Percentiles rank a stretch among this genome's conserved stretches.
phyloP scores from a whole-genome alignment of 495 filamentous ascomycete species.

The Diplogelasinospora grovesii region DNA sequence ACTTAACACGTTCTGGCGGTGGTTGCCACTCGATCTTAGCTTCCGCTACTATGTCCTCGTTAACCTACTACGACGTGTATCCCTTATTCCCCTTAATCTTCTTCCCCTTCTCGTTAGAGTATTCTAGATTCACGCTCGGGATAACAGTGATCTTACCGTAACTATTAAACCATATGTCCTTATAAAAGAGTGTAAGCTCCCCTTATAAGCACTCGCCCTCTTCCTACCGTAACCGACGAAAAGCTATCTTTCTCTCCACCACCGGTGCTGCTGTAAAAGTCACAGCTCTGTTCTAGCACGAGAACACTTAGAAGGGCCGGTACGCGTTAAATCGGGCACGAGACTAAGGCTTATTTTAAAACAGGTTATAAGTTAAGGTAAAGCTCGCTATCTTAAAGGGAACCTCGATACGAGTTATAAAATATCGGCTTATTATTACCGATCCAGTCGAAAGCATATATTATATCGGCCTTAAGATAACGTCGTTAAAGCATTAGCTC shows the following conservation, averaged over 20 bases:
- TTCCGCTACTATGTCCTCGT: background rate
- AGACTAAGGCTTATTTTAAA: slow-evolving; percentile 34
- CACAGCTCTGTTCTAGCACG: slow-evolving; percentile 47
- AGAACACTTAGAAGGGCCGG: slow-evolving; percentile 47
- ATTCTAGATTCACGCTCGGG: slow-evolving; percentile 44
- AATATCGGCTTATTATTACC: slow-evolving; percentile 33
- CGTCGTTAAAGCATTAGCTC: slow-evolving; percentile 42
- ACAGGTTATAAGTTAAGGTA: slow-evolving; percentile 37
- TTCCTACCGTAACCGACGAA: slow-evolving; percentile 28
- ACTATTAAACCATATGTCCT: slow-evolving; percentile 42
- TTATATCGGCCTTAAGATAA: slow-evolving; percentile 42
- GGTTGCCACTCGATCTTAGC: slow-evolving; percentile 1
- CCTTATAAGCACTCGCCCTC: slow-evolving; percentile 40
- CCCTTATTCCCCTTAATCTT: slow-evolving; percentile 38
- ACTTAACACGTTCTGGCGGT: slow-evolving; percentile 22
- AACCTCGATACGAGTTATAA: slow-evolving; percentile 47
- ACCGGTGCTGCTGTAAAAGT: slow-evolving; percentile 23
- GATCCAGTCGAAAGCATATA: slow-evolving; percentile 52
- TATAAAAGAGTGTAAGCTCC: slow-evolving; percentile 42
- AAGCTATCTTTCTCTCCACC: slow-evolving; percentile 26
- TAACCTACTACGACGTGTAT: slow-evolving; percentile 27
- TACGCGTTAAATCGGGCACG: slow-evolving; percentile 17
- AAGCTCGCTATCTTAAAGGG: slow-evolving; percentile 35
- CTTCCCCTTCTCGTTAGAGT: slow-evolving; percentile 28
- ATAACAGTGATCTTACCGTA: slow-evolving; percentile 43